Evolutionary conservation across 306 rosid species (phyloP).

Genomic region (Aeschynomene evenia): DNA sequence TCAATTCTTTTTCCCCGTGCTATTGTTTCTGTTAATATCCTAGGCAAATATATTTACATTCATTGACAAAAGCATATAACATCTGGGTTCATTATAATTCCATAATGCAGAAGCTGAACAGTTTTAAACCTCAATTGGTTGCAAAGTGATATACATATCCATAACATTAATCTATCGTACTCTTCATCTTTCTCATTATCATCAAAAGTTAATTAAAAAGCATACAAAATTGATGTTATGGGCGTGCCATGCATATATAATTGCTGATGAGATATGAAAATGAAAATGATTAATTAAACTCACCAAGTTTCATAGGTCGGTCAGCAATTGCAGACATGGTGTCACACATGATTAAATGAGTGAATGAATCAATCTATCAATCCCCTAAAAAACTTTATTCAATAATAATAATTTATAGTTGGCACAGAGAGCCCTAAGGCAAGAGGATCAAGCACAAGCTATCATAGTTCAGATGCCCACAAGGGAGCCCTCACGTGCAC

Average conservation of each 20-base stretch:
- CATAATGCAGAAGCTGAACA: neutral
- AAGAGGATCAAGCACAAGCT: conserved; percentile 47
- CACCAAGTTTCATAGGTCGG: conserved; percentile 44
- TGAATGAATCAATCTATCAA: too few species aligned
- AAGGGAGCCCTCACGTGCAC: conserved; percentile 37
- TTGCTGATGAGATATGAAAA: neutral
- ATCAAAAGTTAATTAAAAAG: neutral
- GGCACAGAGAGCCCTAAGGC: conserved; percentile 33
- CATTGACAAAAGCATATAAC: neutral
- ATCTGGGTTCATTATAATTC: neutral
- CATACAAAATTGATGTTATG: neutral
- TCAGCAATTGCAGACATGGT: conserved; percentile 49
- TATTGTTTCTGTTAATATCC: conserved; percentile 3
- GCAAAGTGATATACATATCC: neutral
- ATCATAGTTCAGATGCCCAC: conserved; percentile 40
- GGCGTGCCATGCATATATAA: conserved; percentile 1
- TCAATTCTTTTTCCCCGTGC: conserved; percentile 5
- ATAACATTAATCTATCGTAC: neutral
- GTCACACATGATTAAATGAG: conserved; percentile 60
- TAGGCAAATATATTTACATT: neutral
- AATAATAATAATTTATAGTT: too few species aligned
- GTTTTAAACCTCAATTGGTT: neutral
- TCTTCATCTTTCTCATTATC: conserved; percentile 1
- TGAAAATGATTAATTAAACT: neutral
- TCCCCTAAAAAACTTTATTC: too few species aligned